Conservation (phyloP, 225 moss, liverwort and hornwort genomes). For the Thuidium tamariscinum region DNA sequence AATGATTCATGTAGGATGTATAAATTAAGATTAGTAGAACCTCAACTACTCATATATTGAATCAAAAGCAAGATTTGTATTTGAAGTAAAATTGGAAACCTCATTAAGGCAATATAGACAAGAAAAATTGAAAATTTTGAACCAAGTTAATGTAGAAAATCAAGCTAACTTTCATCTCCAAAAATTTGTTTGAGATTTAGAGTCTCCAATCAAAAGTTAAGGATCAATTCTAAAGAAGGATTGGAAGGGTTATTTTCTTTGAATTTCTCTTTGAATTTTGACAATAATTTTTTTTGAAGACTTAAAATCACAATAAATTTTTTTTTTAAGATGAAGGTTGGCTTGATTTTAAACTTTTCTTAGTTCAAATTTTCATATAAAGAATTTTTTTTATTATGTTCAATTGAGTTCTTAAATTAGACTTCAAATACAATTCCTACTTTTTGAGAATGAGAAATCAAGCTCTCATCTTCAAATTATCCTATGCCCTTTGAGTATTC, state of each 20-base stretch:
- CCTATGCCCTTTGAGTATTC: not conserved
- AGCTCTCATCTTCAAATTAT: not conserved
- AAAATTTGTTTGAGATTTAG: not conserved
- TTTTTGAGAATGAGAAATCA: not conserved
- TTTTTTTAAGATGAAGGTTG: not conserved
- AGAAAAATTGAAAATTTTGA: not conserved
- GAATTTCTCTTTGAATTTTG: not conserved
- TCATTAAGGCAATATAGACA: not conserved
- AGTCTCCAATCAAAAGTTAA: not conserved
- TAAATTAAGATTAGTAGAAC: not conserved
- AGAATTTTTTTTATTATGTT: not conserved
- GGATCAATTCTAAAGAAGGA: not conserved
- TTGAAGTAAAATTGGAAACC: not conserved
- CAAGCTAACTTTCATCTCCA: too few species aligned
- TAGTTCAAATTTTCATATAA: not conserved
- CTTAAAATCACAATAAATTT: not conserved
- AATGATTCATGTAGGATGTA: not conserved
- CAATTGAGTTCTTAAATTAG: too few species aligned
- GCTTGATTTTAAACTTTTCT: not conserved
- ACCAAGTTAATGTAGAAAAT: too few species aligned
- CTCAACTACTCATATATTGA: not conserved
- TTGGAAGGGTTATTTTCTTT: not conserved
- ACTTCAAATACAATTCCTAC: not conserved
- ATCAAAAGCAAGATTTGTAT: not conserved
- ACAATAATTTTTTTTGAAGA: not conserved